A percentile compares a stretch with the other conserved stretches of the same genome.
phyloP scores from a whole-genome alignment of 1,284 basidiomycete genomes.

The Rhodotorula sp. region DNA sequence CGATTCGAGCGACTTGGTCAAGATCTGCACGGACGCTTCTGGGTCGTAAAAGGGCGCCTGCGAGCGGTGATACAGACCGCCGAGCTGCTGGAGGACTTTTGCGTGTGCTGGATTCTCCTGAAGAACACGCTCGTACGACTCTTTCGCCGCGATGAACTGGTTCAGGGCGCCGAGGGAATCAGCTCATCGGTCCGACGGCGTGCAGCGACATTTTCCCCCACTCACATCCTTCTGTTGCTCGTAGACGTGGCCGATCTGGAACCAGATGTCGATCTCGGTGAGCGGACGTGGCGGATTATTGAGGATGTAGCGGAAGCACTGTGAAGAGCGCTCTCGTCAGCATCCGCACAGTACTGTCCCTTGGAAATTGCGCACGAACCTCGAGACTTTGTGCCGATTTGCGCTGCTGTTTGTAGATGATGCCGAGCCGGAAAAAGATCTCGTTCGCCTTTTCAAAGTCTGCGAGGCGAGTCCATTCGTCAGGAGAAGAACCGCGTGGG shows the following conservation, averaged over 20 bases:
- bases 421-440: constrained; percentile 95
- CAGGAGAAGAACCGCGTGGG: no score
- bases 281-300: constrained; percentile 92
- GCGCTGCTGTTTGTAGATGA: constrained; percentile 98
- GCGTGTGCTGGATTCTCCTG: constrained; percentile 90
- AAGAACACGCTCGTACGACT: constrained; percentile 96
- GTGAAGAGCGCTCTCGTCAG: constrained; percentile 15
- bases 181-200: no score
- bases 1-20: constrained; percentile 91
- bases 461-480: constrained; percentile 46
- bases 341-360: not conserved
- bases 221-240: constrained; percentile 93
- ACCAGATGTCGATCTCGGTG: constrained; percentile 98
- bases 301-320: constrained; percentile 93
- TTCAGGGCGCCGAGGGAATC: no score
- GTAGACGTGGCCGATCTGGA: constrained; percentile 98
- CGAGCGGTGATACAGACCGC: constrained; percentile 95
- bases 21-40: constrained; percentile 86
- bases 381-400: constrained; percentile 82
- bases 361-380: constrained; percentile 48
- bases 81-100: constrained; percentile 96
- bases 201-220: constrained; percentile 27
- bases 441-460: constrained; percentile 99
- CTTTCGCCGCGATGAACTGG: constrained; percentile 83
- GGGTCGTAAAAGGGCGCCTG: constrained; percentile 93